A percentile compares a stretch with the other conserved stretches of the same genome.
Conservation (phyloP, 1,139 yeast genomes). For the Yamadazyma pseudoaaseri region DNA sequence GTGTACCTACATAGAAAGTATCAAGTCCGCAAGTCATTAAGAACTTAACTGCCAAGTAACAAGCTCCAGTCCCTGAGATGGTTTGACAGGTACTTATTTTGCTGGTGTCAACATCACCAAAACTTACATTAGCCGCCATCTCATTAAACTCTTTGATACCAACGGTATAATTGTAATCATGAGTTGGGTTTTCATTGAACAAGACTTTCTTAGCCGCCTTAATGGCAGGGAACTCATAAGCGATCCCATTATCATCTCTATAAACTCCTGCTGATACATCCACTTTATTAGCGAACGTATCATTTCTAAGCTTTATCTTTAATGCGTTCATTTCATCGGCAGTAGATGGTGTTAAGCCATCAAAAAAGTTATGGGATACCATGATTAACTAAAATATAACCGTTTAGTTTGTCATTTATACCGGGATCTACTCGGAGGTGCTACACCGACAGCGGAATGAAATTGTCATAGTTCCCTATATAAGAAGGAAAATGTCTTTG, state of each 20-base stretch:
- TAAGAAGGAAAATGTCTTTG: too few relatives aligned
- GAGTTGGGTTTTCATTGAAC: conserved; percentile 34
- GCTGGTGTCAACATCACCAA: conserved; percentile 27
- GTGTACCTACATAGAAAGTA: conserved; percentile 34
- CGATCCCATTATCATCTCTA: conserved; percentile 28
- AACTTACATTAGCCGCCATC: conserved; percentile 30
- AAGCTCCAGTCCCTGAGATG: conserved; percentile 42
- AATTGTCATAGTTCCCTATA: too few relatives aligned
- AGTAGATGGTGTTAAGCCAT: conserved; percentile 1
- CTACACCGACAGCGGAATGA: too few relatives aligned
- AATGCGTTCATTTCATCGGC: conserved; percentile 11
- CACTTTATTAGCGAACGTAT: conserved; percentile 27
- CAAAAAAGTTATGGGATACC: too few relatives aligned
- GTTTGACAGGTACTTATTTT: conserved; percentile 36
- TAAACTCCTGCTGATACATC: conserved; percentile 43
- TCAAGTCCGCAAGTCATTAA: conserved; percentile 23
- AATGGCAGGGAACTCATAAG: conserved; percentile 33
- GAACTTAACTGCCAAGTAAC: conserved; percentile 33
- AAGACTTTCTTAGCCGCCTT: conserved; percentile 29
- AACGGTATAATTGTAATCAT: conserved; percentile 38
- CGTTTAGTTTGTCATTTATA: too few relatives aligned
- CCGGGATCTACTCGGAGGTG: too few relatives aligned
- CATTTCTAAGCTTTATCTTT: conserved; percentile 19
- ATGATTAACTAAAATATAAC: too few relatives aligned
- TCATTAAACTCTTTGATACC: conserved; percentile 35